Base-by-base conservation (phyloP, 2,329 filamentous ascomycete species). In the Metarhizium robertsii region DNA sequence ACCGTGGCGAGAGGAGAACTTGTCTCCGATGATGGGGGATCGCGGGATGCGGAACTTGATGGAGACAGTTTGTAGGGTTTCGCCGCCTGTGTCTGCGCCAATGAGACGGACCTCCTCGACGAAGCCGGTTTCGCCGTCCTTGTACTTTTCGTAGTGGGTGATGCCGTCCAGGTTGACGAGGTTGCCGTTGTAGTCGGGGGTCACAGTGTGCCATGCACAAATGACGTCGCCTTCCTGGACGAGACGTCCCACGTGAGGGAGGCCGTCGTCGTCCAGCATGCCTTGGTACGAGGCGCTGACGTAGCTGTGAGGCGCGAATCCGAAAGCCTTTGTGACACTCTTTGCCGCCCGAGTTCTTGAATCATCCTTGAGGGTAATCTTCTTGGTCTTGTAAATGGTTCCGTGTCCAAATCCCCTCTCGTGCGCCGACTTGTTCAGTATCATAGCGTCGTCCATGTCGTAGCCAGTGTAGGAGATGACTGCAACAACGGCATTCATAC, bases 381-480 rank as follows among this genome's bases (percentile, higher is more conserved):
- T 88, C 74, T 97, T 96, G 8, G 91, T 95, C 77, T 99, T 99
- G 80, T 96, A 99, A 64, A 99, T 91, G 5, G 92, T 95, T 55
- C 94, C 94, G 66, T 97, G 85, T 42, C 91, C 92, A 66, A 99
- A 97, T 14, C 94, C 94, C 62, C 94, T 85, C 72, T 99, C 94
- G 71, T 96, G 90, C 2, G 92, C 86, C 20, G 91, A 96, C 71
- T 97, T 97, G 78, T 97, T 97, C 68, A 99, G 79, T 68, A 99
- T 97, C 92, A 97, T 97, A 69, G 94, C 94, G 74, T 99, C 94
- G 79, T 99, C 94, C 94, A 99, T 99, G 79, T 99, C 94, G 74
- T 97, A 99, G 53, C 92, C 94, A 2, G 92, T 97, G 71, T 99
- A 99, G 0, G 92, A 96, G 60, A 99, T 96, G 70, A 99, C 95